phyloP scores from a whole-genome alignment of 345 rosid genomes.

The Brassica incana region DNA sequence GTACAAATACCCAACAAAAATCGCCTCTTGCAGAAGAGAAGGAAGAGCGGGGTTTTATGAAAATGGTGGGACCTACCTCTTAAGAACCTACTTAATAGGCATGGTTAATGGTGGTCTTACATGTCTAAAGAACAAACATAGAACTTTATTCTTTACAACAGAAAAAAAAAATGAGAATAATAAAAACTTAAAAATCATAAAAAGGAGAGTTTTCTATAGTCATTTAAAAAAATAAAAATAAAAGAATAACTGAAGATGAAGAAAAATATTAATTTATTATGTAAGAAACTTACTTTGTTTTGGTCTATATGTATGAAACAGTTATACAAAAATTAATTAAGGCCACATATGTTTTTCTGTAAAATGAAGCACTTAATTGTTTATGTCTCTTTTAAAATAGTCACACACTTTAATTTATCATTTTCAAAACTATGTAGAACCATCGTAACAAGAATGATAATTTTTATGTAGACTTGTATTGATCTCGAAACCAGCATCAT shows the following conservation, averaged over 20 bases:
- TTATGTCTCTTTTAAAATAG: background rate
- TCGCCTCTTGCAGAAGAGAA: too few relatives aligned
- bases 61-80: too few relatives aligned
- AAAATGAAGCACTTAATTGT: background rate
- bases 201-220: background rate
- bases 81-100: too few relatives aligned
- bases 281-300: background rate
- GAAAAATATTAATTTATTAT: background rate
- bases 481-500: background rate
- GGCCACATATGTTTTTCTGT: background rate
- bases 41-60: too few relatives aligned
- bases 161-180: background rate
- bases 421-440: background rate
- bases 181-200: background rate
- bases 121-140: background rate
- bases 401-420: background rate
- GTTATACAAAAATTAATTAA: background rate
- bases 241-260: background rate
- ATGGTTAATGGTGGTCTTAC: background rate
- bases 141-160: background rate
- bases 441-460: background rate
- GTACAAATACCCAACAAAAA: too few relatives aligned
- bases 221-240: too few relatives aligned
- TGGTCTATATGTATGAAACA: background rate
- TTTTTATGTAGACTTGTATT: background rate